Evolutionary conservation across 129 eudicot species (phyloP).

Genomic region (Centella asiatica): DNA sequence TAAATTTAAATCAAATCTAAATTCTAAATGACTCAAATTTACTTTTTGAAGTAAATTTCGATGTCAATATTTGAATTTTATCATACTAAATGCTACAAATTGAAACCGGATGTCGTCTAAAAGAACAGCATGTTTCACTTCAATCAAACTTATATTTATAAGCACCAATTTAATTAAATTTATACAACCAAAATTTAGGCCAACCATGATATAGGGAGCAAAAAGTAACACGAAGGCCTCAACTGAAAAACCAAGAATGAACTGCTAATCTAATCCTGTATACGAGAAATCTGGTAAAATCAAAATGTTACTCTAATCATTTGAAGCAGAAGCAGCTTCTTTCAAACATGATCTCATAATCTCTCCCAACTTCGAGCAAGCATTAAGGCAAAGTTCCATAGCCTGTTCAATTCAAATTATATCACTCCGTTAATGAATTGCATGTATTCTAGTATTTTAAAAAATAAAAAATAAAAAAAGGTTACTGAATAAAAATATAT

Average conservation of each 20-base stretch:
- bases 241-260: not conserved
- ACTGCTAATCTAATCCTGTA: not conserved
- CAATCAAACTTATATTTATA: no score
- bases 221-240: not conserved
- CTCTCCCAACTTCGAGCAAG: conserved; percentile 78
- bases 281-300: conserved; percentile 2
- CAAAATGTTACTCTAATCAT: conserved; percentile 28
- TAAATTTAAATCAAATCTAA: no score
- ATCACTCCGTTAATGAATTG: not conserved
- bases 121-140: no score
- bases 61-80: no score
- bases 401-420: conserved; percentile 39
- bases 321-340: conserved; percentile 52
- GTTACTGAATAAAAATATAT: not conserved
- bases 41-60: no score
- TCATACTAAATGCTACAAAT: no score
- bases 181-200: not conserved
- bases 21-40: no score
- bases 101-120: no score
- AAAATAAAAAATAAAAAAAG: no score
- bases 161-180: not conserved
- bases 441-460: not conserved
- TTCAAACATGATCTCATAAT: conserved; percentile 80
- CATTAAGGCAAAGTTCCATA: conserved; percentile 79
- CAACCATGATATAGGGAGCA: not conserved